Percentiles rank a stretch among this genome's conserved stretches.
Conservation (phyloP, 148 eudicot species). For the Chenopodium formosanum region DNA sequence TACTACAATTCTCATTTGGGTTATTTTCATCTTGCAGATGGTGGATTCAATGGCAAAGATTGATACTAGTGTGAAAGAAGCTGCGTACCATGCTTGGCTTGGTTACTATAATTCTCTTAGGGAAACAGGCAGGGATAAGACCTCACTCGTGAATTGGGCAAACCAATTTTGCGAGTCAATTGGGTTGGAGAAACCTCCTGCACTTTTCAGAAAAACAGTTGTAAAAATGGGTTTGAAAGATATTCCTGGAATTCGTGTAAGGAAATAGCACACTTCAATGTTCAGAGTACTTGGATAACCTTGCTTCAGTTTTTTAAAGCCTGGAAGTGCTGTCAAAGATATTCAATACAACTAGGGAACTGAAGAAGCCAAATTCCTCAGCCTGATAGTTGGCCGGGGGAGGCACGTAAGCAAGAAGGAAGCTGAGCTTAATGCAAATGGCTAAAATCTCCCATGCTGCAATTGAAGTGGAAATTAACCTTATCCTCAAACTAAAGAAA, state of each 20-base stretch:
- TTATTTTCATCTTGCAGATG: constrained; percentile 48
- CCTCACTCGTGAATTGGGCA: constrained; percentile 75
- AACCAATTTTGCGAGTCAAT: constrained; percentile 65
- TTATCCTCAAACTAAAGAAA: neutral
- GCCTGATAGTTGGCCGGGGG: neutral
- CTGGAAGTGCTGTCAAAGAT: neutral
- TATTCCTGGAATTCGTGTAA: constrained; percentile 77
- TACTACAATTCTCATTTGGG: neutral
- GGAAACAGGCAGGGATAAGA: constrained; percentile 82
- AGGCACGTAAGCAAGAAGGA: too few species aligned
- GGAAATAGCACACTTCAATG: constrained; percentile 42
- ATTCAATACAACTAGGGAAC: neutral
- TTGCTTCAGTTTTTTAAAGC: neutral
- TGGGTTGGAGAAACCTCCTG: constrained; percentile 75
- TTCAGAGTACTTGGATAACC: neutral
- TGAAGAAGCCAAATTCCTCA: neutral
- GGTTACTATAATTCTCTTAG: constrained; percentile 81
- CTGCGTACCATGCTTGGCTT: constrained; percentile 96
- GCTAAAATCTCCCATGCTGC: too few species aligned
- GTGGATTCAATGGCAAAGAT: constrained; percentile 63
- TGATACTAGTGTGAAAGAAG: constrained; percentile 74
- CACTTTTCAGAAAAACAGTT: constrained; percentile 73
- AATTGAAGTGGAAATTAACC: too few species aligned
- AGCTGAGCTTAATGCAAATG: too few species aligned
- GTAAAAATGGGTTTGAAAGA: constrained; percentile 87